These are phyloP conservation scores for Zymoseptoria brevis DNA, from an alignment of 2,329 filamentous ascomycete genomes.

Conservation along the genomic window DNA sequence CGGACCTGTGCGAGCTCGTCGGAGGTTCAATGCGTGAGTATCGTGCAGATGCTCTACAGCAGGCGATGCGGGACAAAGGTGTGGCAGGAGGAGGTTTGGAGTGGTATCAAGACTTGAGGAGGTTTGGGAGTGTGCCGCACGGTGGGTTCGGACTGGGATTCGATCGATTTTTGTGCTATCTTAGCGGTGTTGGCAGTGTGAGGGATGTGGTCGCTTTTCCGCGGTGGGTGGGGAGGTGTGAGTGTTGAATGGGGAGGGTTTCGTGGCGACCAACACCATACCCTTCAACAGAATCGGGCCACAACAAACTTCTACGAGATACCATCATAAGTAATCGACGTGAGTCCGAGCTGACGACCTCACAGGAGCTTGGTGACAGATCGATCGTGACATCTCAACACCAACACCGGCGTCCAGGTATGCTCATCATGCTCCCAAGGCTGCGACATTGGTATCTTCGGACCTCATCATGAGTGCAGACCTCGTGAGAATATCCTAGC, in stretches of 20 bases:
- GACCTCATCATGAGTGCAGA: too few species aligned
- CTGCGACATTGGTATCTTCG: too few species aligned
- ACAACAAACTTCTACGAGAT: too few species aligned
- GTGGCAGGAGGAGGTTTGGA: slow-evolving; percentile 48
- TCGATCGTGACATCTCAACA: too few species aligned
- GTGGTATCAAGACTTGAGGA: slow-evolving; percentile 83
- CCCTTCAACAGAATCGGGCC: too few species aligned
- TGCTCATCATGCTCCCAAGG: too few species aligned
- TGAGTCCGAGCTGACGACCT: too few species aligned
- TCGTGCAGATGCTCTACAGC: slow-evolving; percentile 56
- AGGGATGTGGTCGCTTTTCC: slow-evolving; percentile 83
- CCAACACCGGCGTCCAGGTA: too few species aligned
- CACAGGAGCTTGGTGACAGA: too few species aligned
- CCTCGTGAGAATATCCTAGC: too few species aligned
- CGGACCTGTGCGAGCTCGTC: slow-evolving; percentile 76
- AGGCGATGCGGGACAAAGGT: slow-evolving; percentile 63
- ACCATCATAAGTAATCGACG: too few species aligned
- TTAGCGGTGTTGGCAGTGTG: slow-evolving; percentile 72
- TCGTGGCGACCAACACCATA: too few species aligned
- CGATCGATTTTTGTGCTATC: slow-evolving; percentile 75
- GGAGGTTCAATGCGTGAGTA: slow-evolving; percentile 88
- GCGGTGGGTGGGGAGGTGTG: slow-evolving; percentile 51
- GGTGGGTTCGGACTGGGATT: slow-evolving; percentile 88
- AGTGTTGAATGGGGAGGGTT: slow-evolving; percentile 17
- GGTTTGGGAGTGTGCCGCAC: slow-evolving; percentile 86